Percentiles rank a stretch among this genome's conserved stretches.
phyloP scores from a whole-genome alignment of 139 green algal genomes.

The Penium margaritaceum region DNA sequence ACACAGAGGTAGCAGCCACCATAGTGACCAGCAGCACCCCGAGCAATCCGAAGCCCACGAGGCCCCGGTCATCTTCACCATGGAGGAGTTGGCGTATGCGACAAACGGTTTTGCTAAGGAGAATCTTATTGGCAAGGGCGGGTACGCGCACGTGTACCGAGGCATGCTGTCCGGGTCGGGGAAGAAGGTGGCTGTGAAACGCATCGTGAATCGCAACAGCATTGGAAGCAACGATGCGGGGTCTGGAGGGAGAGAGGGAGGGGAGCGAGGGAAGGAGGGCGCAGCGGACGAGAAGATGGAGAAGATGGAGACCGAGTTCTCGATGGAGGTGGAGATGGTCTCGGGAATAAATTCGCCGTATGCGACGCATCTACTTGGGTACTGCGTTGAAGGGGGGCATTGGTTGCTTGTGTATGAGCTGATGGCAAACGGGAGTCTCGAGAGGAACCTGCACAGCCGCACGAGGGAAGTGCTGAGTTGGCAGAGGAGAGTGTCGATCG shows the following conservation, averaged over 20 bases:
- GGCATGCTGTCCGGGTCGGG: too few species aligned
- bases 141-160: background rate
- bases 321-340: background rate
- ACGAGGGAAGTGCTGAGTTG: constrained; percentile 5
- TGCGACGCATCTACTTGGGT: background rate
- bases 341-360: too few species aligned
- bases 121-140: constrained; percentile 1
- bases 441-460: constrained; percentile 9
- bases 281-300: background rate
- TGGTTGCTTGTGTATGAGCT: background rate
- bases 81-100: background rate
- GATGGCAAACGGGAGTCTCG: background rate
- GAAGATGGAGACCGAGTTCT: too few species aligned
- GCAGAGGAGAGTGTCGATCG: background rate
- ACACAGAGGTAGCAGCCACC: too few species aligned
- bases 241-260: background rate
- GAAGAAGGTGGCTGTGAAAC: too few species aligned
- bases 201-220: too few species aligned
- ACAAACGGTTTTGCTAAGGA: background rate
- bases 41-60: too few species aligned
- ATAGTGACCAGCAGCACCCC: too few species aligned
- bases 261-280: background rate
- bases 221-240: too few species aligned
- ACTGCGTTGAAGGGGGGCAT: constrained; percentile 1
- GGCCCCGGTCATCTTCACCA: background rate